These are phyloP conservation scores for Echium plantagineum DNA, from an alignment of 257 asterid species.

Conservation along the genomic window DNA sequence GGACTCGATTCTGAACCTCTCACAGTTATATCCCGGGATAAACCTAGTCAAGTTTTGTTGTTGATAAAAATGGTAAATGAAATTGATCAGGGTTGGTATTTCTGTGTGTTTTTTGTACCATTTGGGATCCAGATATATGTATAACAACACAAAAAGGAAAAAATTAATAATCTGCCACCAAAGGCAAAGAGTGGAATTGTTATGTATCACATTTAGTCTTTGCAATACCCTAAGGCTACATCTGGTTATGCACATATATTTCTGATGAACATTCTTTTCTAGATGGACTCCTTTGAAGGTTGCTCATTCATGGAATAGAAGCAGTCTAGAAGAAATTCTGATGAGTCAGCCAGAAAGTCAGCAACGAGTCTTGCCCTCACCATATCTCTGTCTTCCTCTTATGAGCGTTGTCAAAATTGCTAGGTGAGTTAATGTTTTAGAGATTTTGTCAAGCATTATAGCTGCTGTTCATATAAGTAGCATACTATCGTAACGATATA, in stretches of 20 bases:
- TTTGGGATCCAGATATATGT: no score
- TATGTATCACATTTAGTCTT: conserved; percentile 38
- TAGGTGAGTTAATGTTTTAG: conserved; percentile 30
- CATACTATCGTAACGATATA: neutral
- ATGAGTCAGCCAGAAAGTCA: conserved; percentile 31
- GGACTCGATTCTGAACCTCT: no score
- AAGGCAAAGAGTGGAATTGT: conserved; percentile 34
- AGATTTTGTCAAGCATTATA: neutral
- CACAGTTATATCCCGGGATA: no score
- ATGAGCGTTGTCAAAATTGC: conserved; percentile 73
- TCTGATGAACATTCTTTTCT: conserved; percentile 3
- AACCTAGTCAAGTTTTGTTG: no score
- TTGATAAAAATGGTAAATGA: no score
- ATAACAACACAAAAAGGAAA: conserved; percentile 43
- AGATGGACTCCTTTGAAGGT: conserved; percentile 87
- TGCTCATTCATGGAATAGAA: conserved; percentile 82
- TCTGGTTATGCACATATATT: neutral
- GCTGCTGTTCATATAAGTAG: neutral
- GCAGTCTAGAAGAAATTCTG: conserved; percentile 60
- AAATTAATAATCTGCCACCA: conserved; percentile 63
- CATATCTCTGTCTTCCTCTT: conserved; percentile 64
- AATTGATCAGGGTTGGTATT: no score
- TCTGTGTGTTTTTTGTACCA: no score
- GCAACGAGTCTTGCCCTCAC: conserved; percentile 44
- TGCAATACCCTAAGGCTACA: conserved; percentile 15